A percentile compares a stretch with the other conserved stretches of the same genome.
These are phyloP conservation scores for Filobasidium wieringae DNA, from an alignment of 768 basidiomycete genomes.

Conservation along the genomic window DNA sequence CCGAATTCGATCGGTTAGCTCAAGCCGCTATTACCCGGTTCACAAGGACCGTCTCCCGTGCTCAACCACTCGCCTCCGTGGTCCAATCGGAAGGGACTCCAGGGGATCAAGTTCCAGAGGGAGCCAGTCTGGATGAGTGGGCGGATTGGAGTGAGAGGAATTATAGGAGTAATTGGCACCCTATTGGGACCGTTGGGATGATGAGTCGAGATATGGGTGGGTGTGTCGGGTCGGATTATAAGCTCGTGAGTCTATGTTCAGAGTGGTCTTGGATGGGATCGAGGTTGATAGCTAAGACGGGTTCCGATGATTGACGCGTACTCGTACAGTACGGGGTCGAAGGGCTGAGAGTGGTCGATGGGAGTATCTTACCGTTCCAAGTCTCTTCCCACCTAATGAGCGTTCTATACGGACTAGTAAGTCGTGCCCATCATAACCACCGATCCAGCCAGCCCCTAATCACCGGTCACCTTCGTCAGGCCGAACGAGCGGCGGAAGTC, in stretches of 20 bases:
- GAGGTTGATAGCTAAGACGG: neutral
- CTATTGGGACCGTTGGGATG: slow-evolving; percentile 30
- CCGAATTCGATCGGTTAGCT: slow-evolving; percentile 23
- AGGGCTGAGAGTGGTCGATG: slow-evolving; percentile 30
- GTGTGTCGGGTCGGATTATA: slow-evolving; percentile 22
- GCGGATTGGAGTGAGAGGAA: slow-evolving; percentile 21
- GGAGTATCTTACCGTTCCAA: slow-evolving; percentile 27
- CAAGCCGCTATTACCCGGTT: slow-evolving; percentile 26
- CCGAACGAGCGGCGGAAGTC: slow-evolving; percentile 27
- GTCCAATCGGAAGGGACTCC: slow-evolving; percentile 7
- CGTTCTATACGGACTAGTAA: slow-evolving; percentile 28
- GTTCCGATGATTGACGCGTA: neutral
- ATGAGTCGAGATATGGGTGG: slow-evolving; percentile 29
- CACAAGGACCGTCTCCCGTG: slow-evolving; percentile 16
- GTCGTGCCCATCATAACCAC: neutral
- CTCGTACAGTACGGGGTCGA: slow-evolving; percentile 21
- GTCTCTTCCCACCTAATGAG: slow-evolving; percentile 28
- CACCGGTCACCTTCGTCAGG: slow-evolving; percentile 3
- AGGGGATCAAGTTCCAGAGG: neutral
- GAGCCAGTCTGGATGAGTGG: slow-evolving; percentile 15
- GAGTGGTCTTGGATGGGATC: too few species aligned
- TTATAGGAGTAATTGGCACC: slow-evolving; percentile 29
- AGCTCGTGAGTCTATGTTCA: slow-evolving; percentile 16
- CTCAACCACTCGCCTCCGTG: slow-evolving; percentile 10
- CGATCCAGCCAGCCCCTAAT: neutral